phyloP scores from a whole-genome alignment of 176 grass and related monocot species.

The Zoysia pacifica region DNA sequence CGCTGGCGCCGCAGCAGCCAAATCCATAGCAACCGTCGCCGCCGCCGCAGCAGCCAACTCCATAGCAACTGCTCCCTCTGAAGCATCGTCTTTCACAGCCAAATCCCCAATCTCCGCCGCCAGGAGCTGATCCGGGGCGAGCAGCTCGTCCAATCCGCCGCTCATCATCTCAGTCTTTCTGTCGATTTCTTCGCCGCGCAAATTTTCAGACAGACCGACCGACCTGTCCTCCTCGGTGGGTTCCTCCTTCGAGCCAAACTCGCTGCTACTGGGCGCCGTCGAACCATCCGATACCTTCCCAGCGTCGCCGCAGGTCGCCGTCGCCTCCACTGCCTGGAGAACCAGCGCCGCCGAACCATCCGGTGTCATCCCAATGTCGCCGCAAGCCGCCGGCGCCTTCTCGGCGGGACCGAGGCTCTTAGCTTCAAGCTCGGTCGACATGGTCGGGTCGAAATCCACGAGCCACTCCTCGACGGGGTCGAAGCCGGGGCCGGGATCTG shows the following conservation, averaged over 20 bases:
- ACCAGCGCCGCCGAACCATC: neutral
- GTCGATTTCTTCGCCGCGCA: conserved; percentile 8
- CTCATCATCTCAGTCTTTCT: conserved; percentile 6
- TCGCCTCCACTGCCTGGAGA: neutral
- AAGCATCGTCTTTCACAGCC: conserved; percentile 11
- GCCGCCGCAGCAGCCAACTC: neutral
- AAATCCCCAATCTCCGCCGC: conserved; percentile 19
- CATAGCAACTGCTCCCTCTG: neutral
- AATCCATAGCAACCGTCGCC: conserved; percentile 2
- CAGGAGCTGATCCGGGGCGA: conserved; percentile 12
- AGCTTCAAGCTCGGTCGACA: conserved; percentile 34
- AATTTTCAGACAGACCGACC: neutral
- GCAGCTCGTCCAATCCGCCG: neutral
- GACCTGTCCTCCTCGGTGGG: neutral
- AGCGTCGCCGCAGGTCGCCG: neutral
- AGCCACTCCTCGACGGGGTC: conserved; percentile 89
- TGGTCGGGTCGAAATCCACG: conserved; percentile 56
- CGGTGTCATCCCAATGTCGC: neutral
- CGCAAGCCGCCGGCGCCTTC: neutral
- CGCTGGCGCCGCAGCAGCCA: neutral
- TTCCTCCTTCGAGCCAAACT: conserved; percentile 26
- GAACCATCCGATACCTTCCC: neutral
- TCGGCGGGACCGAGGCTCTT: conserved; percentile 22
- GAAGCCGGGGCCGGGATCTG: conserved; percentile 42
- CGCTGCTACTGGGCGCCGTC: neutral